Conservation (phyloP, 805 yeast species). For the Yamadazyma laniorum region DNA sequence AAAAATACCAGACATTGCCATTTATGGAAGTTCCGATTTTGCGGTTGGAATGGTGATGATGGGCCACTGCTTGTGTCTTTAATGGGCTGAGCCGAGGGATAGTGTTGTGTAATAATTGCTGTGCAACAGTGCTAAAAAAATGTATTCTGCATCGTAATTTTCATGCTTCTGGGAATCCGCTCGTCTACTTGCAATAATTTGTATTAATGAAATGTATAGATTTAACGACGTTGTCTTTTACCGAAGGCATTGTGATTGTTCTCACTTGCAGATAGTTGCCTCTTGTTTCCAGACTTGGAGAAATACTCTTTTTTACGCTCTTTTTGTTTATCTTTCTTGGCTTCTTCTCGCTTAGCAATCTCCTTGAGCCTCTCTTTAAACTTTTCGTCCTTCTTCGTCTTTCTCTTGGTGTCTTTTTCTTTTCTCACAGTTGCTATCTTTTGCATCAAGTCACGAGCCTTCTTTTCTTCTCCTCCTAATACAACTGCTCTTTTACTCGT, state of each 20-base stretch:
- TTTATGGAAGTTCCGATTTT: too few relatives aligned
- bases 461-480: conserved; percentile 87
- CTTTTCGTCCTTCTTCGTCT: conserved; percentile 69
- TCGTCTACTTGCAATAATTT: too few relatives aligned
- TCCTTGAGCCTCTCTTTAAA: conserved; percentile 73
- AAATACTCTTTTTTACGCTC: conserved; percentile 88
- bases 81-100: too few relatives aligned
- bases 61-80: too few relatives aligned
- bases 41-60: too few relatives aligned
- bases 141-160: too few relatives aligned
- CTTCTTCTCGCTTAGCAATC: conserved; percentile 70
- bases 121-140: too few relatives aligned
- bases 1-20: too few relatives aligned
- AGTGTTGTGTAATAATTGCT: too few relatives aligned
- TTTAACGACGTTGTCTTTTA: conserved; percentile 29
- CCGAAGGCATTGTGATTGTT: conserved; percentile 33
- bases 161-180: too few relatives aligned
- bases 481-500: conserved; percentile 90
- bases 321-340: conserved; percentile 68
- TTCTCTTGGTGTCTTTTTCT: conserved; percentile 79
- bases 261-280: conserved; percentile 40
- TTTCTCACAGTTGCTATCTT: conserved; percentile 81
- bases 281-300: conserved; percentile 65
- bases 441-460: conserved; percentile 84
- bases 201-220: too few relatives aligned